Percentiles rank a stretch among this genome's conserved stretches.
Conservation (phyloP, 1,139 yeast genomes). For the Taphrina confusa region DNA sequence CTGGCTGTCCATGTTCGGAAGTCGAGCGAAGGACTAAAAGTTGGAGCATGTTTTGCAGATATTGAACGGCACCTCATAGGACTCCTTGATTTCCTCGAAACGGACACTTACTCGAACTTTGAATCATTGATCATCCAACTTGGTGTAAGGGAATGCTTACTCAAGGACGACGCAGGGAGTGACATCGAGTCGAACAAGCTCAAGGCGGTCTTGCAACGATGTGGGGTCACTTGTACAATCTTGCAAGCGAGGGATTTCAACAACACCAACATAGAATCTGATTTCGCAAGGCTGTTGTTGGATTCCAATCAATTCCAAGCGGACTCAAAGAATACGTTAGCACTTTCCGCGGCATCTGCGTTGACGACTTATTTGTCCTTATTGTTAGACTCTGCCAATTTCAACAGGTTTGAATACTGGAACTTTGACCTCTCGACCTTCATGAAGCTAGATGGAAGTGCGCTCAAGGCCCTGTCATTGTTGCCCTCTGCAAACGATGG, state of each 20-base stretch:
- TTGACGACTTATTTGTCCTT: conserved; percentile 58
- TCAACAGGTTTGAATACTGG: conserved; percentile 56
- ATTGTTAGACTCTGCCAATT: conserved; percentile 56
- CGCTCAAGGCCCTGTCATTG: conserved; percentile 80
- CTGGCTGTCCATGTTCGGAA: conserved; percentile 64
- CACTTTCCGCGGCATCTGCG: conserved; percentile 61
- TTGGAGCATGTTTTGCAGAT: conserved; percentile 84
- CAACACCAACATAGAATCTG: conserved; percentile 68
- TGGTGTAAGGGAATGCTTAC: conserved; percentile 80
- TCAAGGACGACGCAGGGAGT: conserved; percentile 49
- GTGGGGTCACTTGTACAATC: conserved; percentile 70
- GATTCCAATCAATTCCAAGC: conserved; percentile 54
- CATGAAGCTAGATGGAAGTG: conserved; percentile 89
- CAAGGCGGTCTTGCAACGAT: conserved; percentile 62
- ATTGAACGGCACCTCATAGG: conserved; percentile 67
- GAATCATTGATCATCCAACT: conserved; percentile 83
- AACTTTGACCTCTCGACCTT: conserved; percentile 71
- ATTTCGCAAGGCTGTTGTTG: conserved; percentile 64
- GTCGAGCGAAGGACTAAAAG: conserved; percentile 51
- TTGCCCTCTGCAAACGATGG: conserved; percentile 64
- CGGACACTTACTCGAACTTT: conserved; percentile 79
- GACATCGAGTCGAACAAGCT: conserved; percentile 51
- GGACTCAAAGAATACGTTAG: conserved; percentile 42
- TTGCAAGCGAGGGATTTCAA: conserved; percentile 60
- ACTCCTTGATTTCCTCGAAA: conserved; percentile 78